Conservation (phyloP, 768 basidiomycete species). For the Serendipita indica region DNA sequence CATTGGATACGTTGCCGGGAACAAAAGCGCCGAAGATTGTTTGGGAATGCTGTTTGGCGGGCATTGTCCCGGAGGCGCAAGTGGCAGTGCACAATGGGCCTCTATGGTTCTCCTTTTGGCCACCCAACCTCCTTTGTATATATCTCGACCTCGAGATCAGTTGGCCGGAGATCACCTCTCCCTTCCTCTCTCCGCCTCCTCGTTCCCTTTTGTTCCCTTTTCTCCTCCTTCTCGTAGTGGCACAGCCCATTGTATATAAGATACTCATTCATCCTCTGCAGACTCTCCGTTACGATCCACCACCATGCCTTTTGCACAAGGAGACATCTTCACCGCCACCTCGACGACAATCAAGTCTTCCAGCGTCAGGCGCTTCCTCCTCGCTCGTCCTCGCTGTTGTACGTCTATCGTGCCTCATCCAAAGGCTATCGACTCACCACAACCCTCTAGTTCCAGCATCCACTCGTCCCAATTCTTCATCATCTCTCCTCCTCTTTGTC, state of each 20-base stretch:
- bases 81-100: too few relatives aligned
- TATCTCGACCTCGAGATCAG: too few relatives aligned
- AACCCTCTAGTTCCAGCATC: background rate
- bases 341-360: background rate
- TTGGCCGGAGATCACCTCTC: too few relatives aligned
- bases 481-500: background rate
- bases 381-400: background rate
- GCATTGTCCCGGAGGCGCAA: too few relatives aligned
- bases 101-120: too few relatives aligned
- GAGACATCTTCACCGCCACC: background rate
- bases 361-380: background rate
- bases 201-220: background rate
- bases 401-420: background rate
- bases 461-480: background rate
- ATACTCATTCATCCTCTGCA: background rate
- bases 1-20: background rate
- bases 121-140: too few relatives aligned
- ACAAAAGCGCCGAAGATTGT: background rate
- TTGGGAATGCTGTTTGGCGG: too few relatives aligned
- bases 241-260: background rate
- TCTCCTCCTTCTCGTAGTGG: background rate
- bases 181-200: background rate
- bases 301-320: constrained; percentile 7
- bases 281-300: background rate
- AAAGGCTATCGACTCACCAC: background rate